Percentiles rank a stretch among this genome's conserved stretches.
Evolutionary conservation across 768 basidiomycete species (phyloP).

Genomic region (Boletus sp.): DNA sequence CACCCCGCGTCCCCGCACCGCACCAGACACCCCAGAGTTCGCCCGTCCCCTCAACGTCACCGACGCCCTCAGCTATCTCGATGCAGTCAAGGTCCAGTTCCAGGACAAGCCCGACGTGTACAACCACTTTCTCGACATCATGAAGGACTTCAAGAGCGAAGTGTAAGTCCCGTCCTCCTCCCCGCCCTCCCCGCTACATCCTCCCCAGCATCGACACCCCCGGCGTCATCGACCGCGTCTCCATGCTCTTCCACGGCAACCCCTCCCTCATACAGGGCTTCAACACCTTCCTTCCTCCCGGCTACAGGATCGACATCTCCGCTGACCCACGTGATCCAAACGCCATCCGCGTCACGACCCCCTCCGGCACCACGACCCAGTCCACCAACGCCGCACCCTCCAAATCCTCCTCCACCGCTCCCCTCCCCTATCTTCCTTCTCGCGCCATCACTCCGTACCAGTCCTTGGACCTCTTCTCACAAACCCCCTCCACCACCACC

Average conservation of each 20-base stretch:
- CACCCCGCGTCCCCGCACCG: constrained; percentile 29
- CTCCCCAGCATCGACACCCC: constrained; percentile 86
- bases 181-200: constrained; percentile 6
- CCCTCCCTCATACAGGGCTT: constrained; percentile 91
- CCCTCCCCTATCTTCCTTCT: constrained; percentile 30
- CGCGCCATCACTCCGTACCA: constrained; percentile 54
- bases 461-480: constrained; percentile 38
- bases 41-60: constrained; percentile 81
- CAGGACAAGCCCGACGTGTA: constrained; percentile 89
- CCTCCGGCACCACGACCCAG: constrained; percentile 68
- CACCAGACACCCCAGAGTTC: constrained; percentile 15
- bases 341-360: constrained; percentile 80
- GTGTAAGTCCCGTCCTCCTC: constrained; percentile 48
- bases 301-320: constrained; percentile 89
- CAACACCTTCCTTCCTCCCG: constrained; percentile 94
- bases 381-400: constrained; percentile 40
- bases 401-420: constrained; percentile 26
- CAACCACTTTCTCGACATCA: constrained; percentile 92
- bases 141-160: constrained; percentile 99
- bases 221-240: constrained; percentile 94
- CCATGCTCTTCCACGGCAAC: constrained; percentile 87
- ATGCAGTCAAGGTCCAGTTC: constrained; percentile 92
- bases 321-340: constrained; percentile 66
- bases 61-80: constrained; percentile 90
- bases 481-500: constrained; percentile 48